These are phyloP conservation scores for Mycena crocata DNA, from an alignment of 768 basidiomycete species.

Conservation along the genomic window DNA sequence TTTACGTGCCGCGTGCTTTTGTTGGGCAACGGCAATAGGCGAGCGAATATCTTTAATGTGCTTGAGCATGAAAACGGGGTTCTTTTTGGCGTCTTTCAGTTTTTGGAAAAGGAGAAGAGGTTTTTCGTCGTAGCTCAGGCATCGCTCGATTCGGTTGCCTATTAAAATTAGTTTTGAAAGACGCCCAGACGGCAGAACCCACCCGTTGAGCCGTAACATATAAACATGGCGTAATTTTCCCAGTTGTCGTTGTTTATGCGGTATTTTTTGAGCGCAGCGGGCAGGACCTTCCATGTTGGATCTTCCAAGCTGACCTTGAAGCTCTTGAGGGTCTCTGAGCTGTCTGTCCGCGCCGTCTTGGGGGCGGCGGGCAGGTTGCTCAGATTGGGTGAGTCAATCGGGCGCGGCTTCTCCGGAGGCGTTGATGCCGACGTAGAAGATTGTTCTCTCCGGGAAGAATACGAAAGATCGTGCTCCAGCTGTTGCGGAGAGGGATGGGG, in stretches of 20 bases:
- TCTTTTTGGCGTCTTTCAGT: slow-evolving; percentile 96
- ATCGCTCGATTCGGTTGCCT: slow-evolving; percentile 90
- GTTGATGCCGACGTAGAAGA: slow-evolving; percentile 29
- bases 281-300: slow-evolving; percentile 98
- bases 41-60: slow-evolving; percentile 97
- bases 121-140: slow-evolving; percentile 97
- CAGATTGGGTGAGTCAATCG: slow-evolving; percentile 45
- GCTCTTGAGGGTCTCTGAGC: slow-evolving; percentile 84
- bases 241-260: slow-evolving; percentile 98
- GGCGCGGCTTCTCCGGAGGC: slow-evolving; percentile 29
- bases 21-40: slow-evolving; percentile 95
- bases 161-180: slow-evolving; percentile 4
- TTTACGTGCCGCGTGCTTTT: slow-evolving; percentile 93
- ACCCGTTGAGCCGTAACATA: slow-evolving; percentile 96
- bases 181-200: slow-evolving; percentile 38
- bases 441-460: slow-evolving; percentile 48
- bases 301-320: slow-evolving; percentile 99
- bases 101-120: slow-evolving; percentile 97
- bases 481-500: slow-evolving; percentile 85
- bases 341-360: slow-evolving; percentile 72
- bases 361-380: slow-evolving; percentile 44
- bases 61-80: slow-evolving; percentile 98
- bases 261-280: slow-evolving; percentile 98
- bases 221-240: slow-evolving; percentile 99
- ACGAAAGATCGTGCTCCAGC: slow-evolving; percentile 73